phyloP scores from a whole-genome alignment of 1,284 basidiomycete genomes.

The Pseudomicrostroma phylloplanum region DNA sequence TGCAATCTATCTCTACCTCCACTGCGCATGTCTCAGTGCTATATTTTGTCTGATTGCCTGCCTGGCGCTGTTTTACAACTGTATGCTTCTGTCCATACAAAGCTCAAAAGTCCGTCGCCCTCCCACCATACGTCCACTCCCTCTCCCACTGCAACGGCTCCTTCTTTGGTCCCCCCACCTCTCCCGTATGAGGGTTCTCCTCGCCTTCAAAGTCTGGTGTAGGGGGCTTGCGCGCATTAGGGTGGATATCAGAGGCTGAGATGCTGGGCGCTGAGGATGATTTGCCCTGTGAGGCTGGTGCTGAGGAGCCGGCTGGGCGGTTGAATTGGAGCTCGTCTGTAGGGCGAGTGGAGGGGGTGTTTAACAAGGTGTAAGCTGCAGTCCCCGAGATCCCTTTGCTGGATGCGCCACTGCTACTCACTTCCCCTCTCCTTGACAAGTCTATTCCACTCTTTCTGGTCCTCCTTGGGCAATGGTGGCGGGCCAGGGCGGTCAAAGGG shows the following conservation, averaged over 20 bases:
- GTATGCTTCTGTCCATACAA: too few relatives aligned
- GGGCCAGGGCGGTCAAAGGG: constrained; percentile 49
- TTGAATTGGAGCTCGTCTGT: constrained; percentile 16
- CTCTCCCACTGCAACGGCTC: constrained; percentile 55
- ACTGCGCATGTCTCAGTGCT: too few relatives aligned
- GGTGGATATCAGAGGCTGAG: constrained; percentile 34
- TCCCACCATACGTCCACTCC: constrained; percentile 50
- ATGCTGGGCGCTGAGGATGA: neutral
- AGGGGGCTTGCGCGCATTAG: constrained; percentile 49
- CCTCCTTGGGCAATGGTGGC: constrained; percentile 48
- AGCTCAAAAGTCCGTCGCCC: constrained; percentile 43
- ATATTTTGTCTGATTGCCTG: neutral
- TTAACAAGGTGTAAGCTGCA: too few relatives aligned
- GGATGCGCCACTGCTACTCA: constrained; percentile 19
- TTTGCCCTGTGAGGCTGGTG: constrained; percentile 7
- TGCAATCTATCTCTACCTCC: too few relatives aligned
- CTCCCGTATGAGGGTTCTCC: constrained; percentile 57
- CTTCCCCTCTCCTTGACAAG: constrained; percentile 47
- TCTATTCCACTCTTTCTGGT: constrained; percentile 53
- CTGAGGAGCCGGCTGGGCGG: neutral
- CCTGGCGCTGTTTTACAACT: too few relatives aligned
- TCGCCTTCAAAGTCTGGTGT: constrained; percentile 57
- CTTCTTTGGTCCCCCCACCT: constrained; percentile 58
- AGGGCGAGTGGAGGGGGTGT: too few relatives aligned
- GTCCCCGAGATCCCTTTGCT: too few relatives aligned